Evolutionary conservation across 352 stramenopile genomes (phyloP).

Genomic region (Pythium dissimile): DNA sequence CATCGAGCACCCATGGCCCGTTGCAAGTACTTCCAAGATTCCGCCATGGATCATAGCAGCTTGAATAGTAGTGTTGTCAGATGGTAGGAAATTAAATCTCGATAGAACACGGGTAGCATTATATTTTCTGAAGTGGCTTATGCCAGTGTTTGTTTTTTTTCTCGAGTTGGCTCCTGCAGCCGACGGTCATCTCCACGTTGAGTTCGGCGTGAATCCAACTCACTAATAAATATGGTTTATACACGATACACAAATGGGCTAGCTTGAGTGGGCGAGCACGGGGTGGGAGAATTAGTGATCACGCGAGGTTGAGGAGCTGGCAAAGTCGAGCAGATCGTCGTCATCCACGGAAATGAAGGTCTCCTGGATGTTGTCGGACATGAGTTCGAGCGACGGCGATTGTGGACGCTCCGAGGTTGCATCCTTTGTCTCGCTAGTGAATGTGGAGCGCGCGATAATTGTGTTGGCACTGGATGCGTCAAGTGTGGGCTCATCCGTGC

Average conservation of each 20-base stretch:
- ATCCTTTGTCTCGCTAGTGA: background rate
- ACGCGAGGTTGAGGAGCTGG: conserved; percentile 19
- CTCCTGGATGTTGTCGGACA: conserved; percentile 78
- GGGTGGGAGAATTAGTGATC: background rate
- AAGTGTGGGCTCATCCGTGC: conserved; percentile 20
- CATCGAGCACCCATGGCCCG: too few relatives aligned
- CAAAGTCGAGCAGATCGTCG: conserved; percentile 65
- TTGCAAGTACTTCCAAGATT: too few relatives aligned
- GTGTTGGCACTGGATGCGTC: conserved; percentile 5
- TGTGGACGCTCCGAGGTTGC: conserved; percentile 5
- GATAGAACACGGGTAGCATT: background rate
- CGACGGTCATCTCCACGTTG: background rate
- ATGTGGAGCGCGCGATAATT: conserved; percentile 20
- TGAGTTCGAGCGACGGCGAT: conserved; percentile 52
- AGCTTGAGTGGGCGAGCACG: background rate
- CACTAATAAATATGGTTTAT: conserved; percentile 30
- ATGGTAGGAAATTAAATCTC: too few relatives aligned
- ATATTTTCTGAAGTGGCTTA: conserved; percentile 2
- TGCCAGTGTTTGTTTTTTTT: conserved; percentile 3
- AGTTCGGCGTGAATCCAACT: background rate
- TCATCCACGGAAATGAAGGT: conserved; percentile 66
- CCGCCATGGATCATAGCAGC: too few relatives aligned
- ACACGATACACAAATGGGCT: conserved; percentile 16
- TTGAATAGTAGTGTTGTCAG: too few relatives aligned
- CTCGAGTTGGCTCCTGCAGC: background rate